A percentile compares a stretch with the other conserved stretches of the same genome.
phyloP scores from a whole-genome alignment of 768 basidiomycete genomes.

The Pisolithus marmoratus region DNA sequence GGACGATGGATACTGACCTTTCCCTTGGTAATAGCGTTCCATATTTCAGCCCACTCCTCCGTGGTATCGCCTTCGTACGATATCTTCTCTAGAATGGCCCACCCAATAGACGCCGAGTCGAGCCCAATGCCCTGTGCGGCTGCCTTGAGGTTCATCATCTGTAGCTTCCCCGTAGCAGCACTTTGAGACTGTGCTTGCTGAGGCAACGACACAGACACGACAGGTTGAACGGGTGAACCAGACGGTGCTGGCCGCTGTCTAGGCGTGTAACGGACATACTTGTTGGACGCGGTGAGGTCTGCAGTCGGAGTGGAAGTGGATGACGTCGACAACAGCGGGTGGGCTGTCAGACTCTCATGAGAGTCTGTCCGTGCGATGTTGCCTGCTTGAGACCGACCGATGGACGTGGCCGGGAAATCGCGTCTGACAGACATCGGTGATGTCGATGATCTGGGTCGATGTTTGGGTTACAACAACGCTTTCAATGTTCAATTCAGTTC shows the following conservation, averaged over 20 bases:
- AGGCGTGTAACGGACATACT: slow-evolving; percentile 77
- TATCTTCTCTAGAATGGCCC: slow-evolving; percentile 73
- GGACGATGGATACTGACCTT: slow-evolving; percentile 46
- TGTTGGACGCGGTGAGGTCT: slow-evolving; percentile 13
- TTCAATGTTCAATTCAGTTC: too few relatives aligned
- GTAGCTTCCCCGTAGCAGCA: slow-evolving; percentile 62
- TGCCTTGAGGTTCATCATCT: slow-evolving; percentile 68
- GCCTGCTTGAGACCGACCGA: slow-evolving; percentile 44
- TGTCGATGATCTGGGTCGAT: too few relatives aligned
- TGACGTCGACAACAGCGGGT: slow-evolving; percentile 25
- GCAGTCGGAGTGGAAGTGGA: slow-evolving; percentile 51
- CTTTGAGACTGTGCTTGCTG: slow-evolving; percentile 45
- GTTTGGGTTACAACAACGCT: too few relatives aligned
- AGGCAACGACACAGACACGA: slow-evolving; percentile 29
- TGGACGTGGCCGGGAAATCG: slow-evolving; percentile 50
- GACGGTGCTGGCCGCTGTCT: slow-evolving; percentile 56
- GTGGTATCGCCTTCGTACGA: slow-evolving; percentile 44
- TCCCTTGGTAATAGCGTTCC: slow-evolving; percentile 54
- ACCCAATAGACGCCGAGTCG: slow-evolving; percentile 59
- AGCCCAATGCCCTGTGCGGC: slow-evolving; percentile 66
- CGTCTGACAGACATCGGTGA: slow-evolving; percentile 31
- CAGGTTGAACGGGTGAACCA: slow-evolving; percentile 34
- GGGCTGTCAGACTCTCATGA: slow-evolving; percentile 41
- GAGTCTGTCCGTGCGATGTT: slow-evolving; percentile 38
- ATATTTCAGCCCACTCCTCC: slow-evolving; percentile 66